These are phyloP conservation scores for Rhizopus sp. DNA, from an alignment of 371 early-diverging fungal genomes.

Conservation along the genomic window DNA sequence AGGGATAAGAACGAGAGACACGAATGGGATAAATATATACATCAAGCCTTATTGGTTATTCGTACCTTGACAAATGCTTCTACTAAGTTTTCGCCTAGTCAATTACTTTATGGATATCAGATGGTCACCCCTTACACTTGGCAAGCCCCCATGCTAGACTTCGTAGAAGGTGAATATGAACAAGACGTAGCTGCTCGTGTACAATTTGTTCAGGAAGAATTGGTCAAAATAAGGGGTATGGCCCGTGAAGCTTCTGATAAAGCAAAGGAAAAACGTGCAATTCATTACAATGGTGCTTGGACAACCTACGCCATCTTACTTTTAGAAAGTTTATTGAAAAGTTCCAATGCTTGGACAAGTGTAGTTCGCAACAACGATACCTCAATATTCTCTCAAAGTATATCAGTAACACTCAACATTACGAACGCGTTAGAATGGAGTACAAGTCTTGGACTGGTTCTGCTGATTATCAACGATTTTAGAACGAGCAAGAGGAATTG, in stretches of 20 bases:
- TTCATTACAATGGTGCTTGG: conserved; percentile 20
- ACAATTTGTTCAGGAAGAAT: not conserved
- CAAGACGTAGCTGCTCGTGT: conserved; percentile 10
- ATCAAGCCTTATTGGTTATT: conserved; percentile 14
- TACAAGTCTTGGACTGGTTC: conserved; percentile 17
- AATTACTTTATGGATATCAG: conserved; percentile 24
- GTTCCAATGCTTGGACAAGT: conserved; percentile 15
- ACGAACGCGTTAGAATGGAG: conserved; percentile 9
- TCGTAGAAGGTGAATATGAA: conserved; percentile 13
- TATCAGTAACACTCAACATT: conserved; percentile 5
- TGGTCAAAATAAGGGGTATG: not conserved
- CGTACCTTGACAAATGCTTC: conserved; percentile 18
- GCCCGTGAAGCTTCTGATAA: not conserved
- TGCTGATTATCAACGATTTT: conserved; percentile 17
- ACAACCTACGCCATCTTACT: conserved; percentile 6
- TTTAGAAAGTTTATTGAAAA: conserved; percentile 21
- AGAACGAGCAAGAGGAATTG: not conserved
- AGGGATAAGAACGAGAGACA: not conserved
- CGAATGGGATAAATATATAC: conserved; percentile 21
- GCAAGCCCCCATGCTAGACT: conserved; percentile 19
- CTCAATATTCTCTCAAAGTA: conserved; percentile 16
- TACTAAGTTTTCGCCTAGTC: conserved; percentile 9
- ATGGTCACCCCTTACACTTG: conserved; percentile 22
- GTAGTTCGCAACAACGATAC: conserved; percentile 14
- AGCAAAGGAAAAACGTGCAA: not conserved